Conservation (phyloP, 148 eudicot genomes). For the Simmondsia chinensis region DNA sequence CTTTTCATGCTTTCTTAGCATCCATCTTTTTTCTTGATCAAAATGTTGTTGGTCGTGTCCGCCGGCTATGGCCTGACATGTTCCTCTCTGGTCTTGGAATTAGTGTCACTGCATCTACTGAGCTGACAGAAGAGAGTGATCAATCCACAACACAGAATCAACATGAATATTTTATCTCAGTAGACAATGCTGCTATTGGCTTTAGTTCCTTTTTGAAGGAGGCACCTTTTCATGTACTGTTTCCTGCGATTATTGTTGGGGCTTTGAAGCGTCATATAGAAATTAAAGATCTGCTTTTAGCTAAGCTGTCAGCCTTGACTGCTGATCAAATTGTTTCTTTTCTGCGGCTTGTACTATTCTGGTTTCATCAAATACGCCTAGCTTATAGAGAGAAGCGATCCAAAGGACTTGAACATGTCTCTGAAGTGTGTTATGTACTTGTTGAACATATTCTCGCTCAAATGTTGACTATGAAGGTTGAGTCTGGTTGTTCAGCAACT, state of each 20-base stretch:
- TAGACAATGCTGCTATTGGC: constrained; percentile 37
- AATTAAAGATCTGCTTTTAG: constrained; percentile 43
- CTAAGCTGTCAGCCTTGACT: constrained; percentile 38
- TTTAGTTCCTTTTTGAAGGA: constrained; percentile 48
- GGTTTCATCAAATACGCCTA: constrained; percentile 44
- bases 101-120: constrained; percentile 14
- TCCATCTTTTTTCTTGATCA: constrained; percentile 51
- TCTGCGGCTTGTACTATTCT: constrained; percentile 59
- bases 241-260: constrained; percentile 41
- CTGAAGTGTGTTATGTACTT: constrained; percentile 36
- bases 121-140: constrained; percentile 12
- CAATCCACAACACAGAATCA: constrained; percentile 3
- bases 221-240: constrained; percentile 60
- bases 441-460: constrained; percentile 32
- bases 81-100: constrained; percentile 35
- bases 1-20: constrained; percentile 35
- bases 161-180: constrained; percentile 14
- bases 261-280: constrained; percentile 20
- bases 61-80: constrained; percentile 51
- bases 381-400: constrained; percentile 34
- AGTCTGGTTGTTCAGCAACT: constrained; percentile 15
- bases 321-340: constrained; percentile 39
- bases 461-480: constrained; percentile 19
- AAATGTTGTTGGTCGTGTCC: constrained; percentile 30
- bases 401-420: constrained; percentile 33